Conservation (phyloP, 176 grass and related monocot species). For the Aegilops umbellulata region DNA sequence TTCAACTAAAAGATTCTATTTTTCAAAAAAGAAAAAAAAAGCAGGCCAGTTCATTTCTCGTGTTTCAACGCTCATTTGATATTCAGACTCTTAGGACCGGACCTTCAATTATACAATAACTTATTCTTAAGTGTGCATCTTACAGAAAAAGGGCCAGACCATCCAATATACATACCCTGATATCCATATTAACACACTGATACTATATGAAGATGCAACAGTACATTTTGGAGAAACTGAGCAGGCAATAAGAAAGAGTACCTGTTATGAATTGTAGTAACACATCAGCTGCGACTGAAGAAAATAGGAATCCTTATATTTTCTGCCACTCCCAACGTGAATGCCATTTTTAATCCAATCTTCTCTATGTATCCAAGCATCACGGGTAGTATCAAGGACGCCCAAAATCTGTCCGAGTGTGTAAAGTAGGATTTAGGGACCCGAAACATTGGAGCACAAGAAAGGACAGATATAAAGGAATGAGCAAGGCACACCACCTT, state of each 20-base stretch:
- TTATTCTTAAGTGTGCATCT: not conserved
- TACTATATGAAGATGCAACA: not conserved
- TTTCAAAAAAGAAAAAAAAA: not conserved
- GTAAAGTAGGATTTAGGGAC: constrained; percentile 1
- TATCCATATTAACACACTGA: not conserved
- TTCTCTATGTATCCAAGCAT: constrained; percentile 97
- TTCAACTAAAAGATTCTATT: not conserved
- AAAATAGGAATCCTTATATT: constrained; percentile 95
- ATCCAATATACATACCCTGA: not conserved
- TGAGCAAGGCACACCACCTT: not conserved
- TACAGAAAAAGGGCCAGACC: not conserved
- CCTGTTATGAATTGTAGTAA: constrained; percentile 78
- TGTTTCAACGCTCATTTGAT: not conserved
- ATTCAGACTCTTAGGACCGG: not conserved
- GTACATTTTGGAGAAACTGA: not conserved
- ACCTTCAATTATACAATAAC: not conserved
- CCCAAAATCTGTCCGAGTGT: constrained; percentile 67
- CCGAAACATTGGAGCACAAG: not conserved
- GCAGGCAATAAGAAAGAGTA: not conserved
- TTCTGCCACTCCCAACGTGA: constrained; percentile 81
- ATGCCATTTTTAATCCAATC: constrained; percentile 94
- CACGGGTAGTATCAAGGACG: constrained; percentile 73
- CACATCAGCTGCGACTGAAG: constrained; percentile 93
- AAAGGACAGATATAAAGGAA: not conserved
- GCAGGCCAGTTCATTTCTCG: not conserved